A percentile compares a stretch with the other conserved stretches of the same genome.
Conservation (phyloP, 495 filamentous ascomycete species). For the Trichoderma orchidacearum region DNA sequence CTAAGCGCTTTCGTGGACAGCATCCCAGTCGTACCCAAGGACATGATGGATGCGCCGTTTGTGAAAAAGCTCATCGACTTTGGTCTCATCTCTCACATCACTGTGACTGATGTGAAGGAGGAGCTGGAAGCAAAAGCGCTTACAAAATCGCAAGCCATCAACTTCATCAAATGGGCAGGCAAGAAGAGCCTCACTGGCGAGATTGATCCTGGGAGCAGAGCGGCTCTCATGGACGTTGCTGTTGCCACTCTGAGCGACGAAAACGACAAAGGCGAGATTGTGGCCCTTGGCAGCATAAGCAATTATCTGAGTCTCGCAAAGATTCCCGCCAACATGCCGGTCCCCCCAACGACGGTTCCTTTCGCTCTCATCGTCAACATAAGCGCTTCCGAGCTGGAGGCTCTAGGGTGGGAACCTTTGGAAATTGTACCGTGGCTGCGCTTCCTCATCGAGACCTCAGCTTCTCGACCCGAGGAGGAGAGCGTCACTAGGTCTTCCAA, state of each 20-base stretch:
- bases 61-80: slow-evolving; percentile 65
- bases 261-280: slow-evolving; percentile 44
- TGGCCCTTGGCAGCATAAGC: slow-evolving; percentile 61
- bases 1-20: slow-evolving; percentile 72
- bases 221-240: slow-evolving; percentile 60
- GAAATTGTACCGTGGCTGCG: slow-evolving; percentile 70
- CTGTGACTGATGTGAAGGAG: slow-evolving; percentile 67
- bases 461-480: slow-evolving; percentile 20
- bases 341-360: slow-evolving; percentile 72
- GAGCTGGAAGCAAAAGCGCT: slow-evolving; percentile 70
- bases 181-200: slow-evolving; percentile 51
- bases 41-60: slow-evolving; percentile 53
- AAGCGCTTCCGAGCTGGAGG: slow-evolving; percentile 47
- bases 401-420: slow-evolving; percentile 72
- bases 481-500: slow-evolving; percentile 54
- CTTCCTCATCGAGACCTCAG: slow-evolving; percentile 55
- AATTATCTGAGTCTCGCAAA: slow-evolving; percentile 58
- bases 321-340: slow-evolving; percentile 69
- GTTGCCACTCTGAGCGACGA: slow-evolving; percentile 63
- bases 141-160: slow-evolving; percentile 53
- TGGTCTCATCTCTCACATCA: slow-evolving; percentile 71
- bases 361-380: slow-evolving; percentile 54
- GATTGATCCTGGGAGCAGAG: slow-evolving; percentile 47
- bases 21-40: slow-evolving; percentile 76
- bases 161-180: slow-evolving; percentile 74